Percentiles rank a stretch among this genome's conserved stretches.
These are phyloP conservation scores for Neoboletus subvelutipes DNA, from an alignment of 768 basidiomycete species.

Conservation along the genomic window DNA sequence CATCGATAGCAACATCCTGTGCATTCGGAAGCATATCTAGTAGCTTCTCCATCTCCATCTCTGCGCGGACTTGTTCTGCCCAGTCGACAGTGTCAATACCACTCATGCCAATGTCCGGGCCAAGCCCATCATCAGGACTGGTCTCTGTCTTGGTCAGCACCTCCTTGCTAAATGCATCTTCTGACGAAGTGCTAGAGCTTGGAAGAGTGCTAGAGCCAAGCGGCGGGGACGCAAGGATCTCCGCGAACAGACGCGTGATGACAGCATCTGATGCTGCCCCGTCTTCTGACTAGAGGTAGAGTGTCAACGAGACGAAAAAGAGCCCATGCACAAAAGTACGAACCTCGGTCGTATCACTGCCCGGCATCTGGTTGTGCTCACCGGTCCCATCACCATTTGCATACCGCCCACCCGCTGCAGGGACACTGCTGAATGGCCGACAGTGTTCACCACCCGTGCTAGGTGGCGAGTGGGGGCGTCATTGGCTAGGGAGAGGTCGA, in stretches of 20 bases:
- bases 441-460: conserved; percentile 94
- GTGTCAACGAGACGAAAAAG: conserved; percentile 23
- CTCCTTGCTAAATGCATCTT: conserved; percentile 29
- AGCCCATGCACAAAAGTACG: conserved; percentile 19
- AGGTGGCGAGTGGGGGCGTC: conserved; percentile 88
- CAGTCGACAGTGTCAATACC: conserved; percentile 25
- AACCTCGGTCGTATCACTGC: conserved; percentile 36
- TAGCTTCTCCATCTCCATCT: conserved; percentile 62
- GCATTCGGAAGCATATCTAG: conserved; percentile 50
- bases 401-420: conserved; percentile 86
- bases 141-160: conserved; percentile 21
- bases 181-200: conserved; percentile 32
- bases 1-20: conserved; percentile 29
- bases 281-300: conserved; percentile 40
- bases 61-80: conserved; percentile 33
- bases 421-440: conserved; percentile 59
- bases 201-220: conserved; percentile 33
- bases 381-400: conserved; percentile 30
- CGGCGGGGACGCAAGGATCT: conserved; percentile 37
- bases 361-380: conserved; percentile 18
- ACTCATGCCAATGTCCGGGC: conserved; percentile 20
- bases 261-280: conserved; percentile 47
- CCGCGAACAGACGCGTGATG: conserved; percentile 34
- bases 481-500: conserved; percentile 35
- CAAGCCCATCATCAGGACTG: conserved; percentile 12